Evolutionary conservation across 176 grass and related monocot species (phyloP), one percentile per base, ranked within the genome.

Genomic region (Carex cristatella): DNA sequence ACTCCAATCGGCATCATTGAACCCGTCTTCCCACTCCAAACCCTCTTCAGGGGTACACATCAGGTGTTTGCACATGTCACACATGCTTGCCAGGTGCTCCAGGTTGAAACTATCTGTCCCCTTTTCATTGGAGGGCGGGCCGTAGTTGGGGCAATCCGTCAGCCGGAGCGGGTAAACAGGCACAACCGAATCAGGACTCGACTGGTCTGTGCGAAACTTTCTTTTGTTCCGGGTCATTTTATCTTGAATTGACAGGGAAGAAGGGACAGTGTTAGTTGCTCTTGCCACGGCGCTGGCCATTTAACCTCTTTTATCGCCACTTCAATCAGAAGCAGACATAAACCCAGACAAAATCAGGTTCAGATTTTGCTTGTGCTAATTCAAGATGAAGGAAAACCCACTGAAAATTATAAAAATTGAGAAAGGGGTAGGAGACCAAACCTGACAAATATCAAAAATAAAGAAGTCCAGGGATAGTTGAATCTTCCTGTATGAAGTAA

Each of bases 171-270:
- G 91, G 65, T 84, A 75, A 4, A 77, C 84, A 3, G 88, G 85
- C 13, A 87, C 55, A 23, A 61, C 86, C 14, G 88, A 70, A 79
- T 99, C 91, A 4, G 91, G 56, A 15, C 88, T 83, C 10, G 86
- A 92, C 44, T 90, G 90, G 68, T 99, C 97, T 4, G 91, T 92
- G 0, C 91, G 91, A 60, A 88, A 99, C 75, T 99, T 99, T 51
- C 97, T 86, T 90, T 99, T 99, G 86, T 99, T 99, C 86, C 93
- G 84, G 81, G 88, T 95, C 68, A 79, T 88, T 78, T 86, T 93
- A 84, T 94, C 95, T 63, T 94, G 92, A 72, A 87, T 87, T 55
- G 74, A 69, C 16, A 89, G 30, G 12, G 74, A 79, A 10, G 88
- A 86, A 59, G 86, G 66, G 57, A 87, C 46, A 74, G 85, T 76